Evolutionary conservation across 345 rosid genomes (phyloP), one percentile per base, ranked within the genome.

Genomic region (Gossypium ekmanianum): DNA sequence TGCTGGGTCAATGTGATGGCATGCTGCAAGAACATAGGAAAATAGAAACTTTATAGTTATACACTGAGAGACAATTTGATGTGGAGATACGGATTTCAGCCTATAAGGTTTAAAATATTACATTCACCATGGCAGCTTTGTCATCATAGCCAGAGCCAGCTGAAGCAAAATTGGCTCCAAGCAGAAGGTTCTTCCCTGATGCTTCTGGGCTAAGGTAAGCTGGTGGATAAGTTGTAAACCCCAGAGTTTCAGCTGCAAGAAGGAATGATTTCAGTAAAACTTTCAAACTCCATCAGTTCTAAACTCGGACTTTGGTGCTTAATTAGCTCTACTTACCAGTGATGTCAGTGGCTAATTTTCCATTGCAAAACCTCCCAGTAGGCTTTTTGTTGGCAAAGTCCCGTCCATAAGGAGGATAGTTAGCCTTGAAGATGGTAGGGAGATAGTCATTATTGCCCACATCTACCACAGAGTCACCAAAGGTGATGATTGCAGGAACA

Each of bases 141-240:
- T 93, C 97, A 78, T 95, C 97, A 55, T 86, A 95, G 55, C 99
- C 99, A 79, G 97, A 85, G 50, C 85, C 99, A 71, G 99, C 98
- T 1, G 98, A 91, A 74, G 98, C 99, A 68, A 93, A 95, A 81
- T 91, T 95, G 63, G 93, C 88, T 78, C 97, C 98, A 68, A 91
- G 88, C 13, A 95, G 89, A 74, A 95, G 99, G 68, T 86, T 93
- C 68, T 86, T 89, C 2, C 99, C 98, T 4, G 96, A 86, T 75
- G 98, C 98, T 63, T 90, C 85, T 0, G 94, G 98, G 80, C 99
- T 89, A 48, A 91, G 89, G 75, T 93, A 95, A 39, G 97, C 90
- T 8, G 94, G 91, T 50, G 99, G 86, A 67, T 78, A 95, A 5
- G 78, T 84, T 76, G 83, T 91, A 55, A 95, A 95, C 9, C 98